Conservation (phyloP, 169 alveolate species). For the Plasmodium coatneyi region DNA sequence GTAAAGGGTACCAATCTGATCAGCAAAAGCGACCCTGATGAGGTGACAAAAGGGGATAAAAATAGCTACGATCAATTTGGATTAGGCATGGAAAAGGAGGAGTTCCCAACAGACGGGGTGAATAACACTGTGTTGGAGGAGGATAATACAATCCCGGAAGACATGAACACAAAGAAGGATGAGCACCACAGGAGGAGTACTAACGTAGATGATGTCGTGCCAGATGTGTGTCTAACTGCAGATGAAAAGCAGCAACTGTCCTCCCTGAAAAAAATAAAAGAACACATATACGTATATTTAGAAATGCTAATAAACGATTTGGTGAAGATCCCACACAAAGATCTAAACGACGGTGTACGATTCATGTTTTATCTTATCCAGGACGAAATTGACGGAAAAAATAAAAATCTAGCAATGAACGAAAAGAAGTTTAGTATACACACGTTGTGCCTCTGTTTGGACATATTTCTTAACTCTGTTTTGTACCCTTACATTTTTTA, state of each 20-base stretch:
- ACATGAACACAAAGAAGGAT: not conserved
- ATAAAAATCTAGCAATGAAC: conserved; percentile 16
- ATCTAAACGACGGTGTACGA: conserved; percentile 55
- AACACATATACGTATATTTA: conserved; percentile 44
- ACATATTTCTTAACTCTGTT: conserved; percentile 48
- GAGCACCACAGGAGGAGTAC: not conserved
- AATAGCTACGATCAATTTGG: not conserved
- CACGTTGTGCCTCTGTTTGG: conserved; percentile 47
- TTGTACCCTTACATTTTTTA: conserved; percentile 63
- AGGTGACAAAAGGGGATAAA: not conserved
- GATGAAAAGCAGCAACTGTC: conserved; percentile 34
- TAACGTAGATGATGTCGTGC: not conserved
- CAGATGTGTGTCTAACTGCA: not conserved
- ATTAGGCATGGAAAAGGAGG: not conserved
- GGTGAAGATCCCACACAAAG: conserved; percentile 53
- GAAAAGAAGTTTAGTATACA: conserved; percentile 63
- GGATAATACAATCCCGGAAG: not conserved
- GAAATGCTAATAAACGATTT: conserved; percentile 61
- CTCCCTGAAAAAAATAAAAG: conserved; percentile 47
- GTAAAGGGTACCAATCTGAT: not conserved
- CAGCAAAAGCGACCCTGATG: not conserved
- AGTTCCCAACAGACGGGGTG: not conserved
- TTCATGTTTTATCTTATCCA: conserved; percentile 57
- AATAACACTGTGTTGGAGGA: not conserved
- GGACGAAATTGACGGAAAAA: conserved; percentile 67